Evolutionary conservation across 768 basidiomycete genomes (phyloP).

Genomic region (Collybia mongolica): DNA sequence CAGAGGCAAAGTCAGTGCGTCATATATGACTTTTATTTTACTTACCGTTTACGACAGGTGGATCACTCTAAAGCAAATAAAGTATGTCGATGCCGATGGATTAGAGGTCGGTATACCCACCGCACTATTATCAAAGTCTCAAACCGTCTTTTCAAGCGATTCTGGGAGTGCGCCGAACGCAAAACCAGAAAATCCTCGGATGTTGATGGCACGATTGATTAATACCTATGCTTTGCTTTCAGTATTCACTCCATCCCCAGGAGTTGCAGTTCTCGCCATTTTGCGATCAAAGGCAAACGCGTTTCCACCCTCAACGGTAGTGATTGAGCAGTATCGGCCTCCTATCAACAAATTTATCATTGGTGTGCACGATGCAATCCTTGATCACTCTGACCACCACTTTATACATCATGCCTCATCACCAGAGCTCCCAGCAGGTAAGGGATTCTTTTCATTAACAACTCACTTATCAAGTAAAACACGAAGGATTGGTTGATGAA

Average conservation of each 20-base stretch:
- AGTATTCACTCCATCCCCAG: constrained; percentile 33
- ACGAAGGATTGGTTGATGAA: constrained; percentile 76
- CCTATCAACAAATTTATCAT: constrained; percentile 77
- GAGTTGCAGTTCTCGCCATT: constrained; percentile 82
- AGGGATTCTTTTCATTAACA: neutral
- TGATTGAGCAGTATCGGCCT: constrained; percentile 92
- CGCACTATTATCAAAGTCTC: neutral
- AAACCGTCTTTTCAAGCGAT: constrained; percentile 42
- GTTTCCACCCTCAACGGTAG: constrained; percentile 74
- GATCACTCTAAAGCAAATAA: constrained; percentile 80
- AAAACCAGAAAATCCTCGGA: constrained; percentile 75
- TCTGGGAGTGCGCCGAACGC: constrained; percentile 91
- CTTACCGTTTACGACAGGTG: constrained; percentile 49
- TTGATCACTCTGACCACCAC: neutral
- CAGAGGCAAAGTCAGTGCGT: constrained; percentile 57
- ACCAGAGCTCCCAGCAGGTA: constrained; percentile 38
- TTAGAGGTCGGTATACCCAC: constrained; percentile 42
- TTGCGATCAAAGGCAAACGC: constrained; percentile 71
- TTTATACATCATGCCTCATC: neutral
- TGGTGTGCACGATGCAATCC: constrained; percentile 39
- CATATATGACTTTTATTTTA: neutral
- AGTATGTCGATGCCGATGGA: constrained; percentile 77
- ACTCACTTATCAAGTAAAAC: neutral
- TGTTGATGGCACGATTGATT: constrained; percentile 63
- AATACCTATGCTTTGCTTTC: neutral